phyloP scores from a whole-genome alignment of 2,329 filamentous ascomycete species.

The Aureobasidium mangrovei region DNA sequence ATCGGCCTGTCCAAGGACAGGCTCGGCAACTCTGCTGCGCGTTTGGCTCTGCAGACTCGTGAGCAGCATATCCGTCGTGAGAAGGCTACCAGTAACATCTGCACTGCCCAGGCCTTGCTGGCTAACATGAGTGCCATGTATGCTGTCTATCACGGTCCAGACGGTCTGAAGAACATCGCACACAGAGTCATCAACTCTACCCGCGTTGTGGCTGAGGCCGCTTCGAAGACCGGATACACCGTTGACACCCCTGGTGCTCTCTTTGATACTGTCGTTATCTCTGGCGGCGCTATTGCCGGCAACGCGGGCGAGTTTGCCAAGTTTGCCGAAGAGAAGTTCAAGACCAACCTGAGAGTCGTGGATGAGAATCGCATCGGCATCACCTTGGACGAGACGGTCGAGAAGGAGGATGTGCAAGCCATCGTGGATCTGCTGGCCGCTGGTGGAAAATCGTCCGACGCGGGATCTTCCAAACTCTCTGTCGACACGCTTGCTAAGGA shows the following conservation, averaged over 20 bases:
- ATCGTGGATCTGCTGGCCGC: conserved; percentile 37
- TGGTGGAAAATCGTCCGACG: conserved; percentile 2
- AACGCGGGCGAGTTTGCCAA: conserved; percentile 41
- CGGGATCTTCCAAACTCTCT: conserved; percentile 26
- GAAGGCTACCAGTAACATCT: conserved; percentile 96
- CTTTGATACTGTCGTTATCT: conserved; percentile 74
- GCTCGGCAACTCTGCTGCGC: conserved; percentile 68
- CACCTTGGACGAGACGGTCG: conserved; percentile 68
- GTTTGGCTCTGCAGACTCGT: conserved; percentile 80
- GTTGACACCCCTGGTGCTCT: conserved; percentile 36
- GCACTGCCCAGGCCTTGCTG: conserved; percentile 85
- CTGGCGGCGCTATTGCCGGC: conserved; percentile 32
- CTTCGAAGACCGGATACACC: conserved; percentile 49
- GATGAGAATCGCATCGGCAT: conserved; percentile 57
- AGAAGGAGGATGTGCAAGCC: conserved; percentile 46
- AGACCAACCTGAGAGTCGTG: conserved; percentile 56
- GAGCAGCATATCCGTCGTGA: conserved; percentile 95
- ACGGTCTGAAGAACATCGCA: conserved; percentile 74
- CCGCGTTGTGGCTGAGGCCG: conserved; percentile 40
- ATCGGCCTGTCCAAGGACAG: conserved; percentile 90
- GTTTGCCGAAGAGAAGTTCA: conserved; percentile 40
- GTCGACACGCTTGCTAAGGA: conserved; percentile 25
- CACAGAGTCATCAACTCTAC: conserved; percentile 61
- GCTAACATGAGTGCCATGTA: conserved; percentile 97
- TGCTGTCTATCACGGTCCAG: conserved; percentile 84